Evolutionary conservation across 345 rosid species (phyloP).

Genomic region (Acer saccharum): DNA sequence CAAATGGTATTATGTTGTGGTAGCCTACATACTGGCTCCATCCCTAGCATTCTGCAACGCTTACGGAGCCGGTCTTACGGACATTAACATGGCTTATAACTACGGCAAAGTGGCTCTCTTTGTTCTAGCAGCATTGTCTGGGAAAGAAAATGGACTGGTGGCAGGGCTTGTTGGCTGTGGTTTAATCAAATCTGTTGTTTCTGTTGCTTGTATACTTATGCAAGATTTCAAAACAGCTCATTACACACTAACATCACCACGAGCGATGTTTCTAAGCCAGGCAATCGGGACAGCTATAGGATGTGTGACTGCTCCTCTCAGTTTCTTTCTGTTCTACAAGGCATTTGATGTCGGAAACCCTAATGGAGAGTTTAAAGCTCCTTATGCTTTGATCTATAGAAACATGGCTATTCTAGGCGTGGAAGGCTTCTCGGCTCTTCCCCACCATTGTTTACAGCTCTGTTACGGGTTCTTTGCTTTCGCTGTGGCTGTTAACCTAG

Average conservation of each 20-base stretch:
- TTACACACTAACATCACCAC: conserved; percentile 74
- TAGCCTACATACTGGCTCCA: conserved; percentile 86
- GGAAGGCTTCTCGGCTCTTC: conserved; percentile 67
- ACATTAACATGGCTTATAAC: conserved; percentile 95
- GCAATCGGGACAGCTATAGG: conserved; percentile 76
- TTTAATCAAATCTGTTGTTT: conserved; percentile 83
- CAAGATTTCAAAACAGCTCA: conserved; percentile 96
- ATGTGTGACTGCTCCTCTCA: conserved; percentile 70
- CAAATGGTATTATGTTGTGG: conserved; percentile 80
- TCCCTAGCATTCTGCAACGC: conserved; percentile 93
- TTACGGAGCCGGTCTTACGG: conserved; percentile 94
- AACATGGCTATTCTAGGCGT: conserved; percentile 76
- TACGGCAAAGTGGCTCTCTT: conserved; percentile 95
- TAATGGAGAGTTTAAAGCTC: conserved; percentile 86
- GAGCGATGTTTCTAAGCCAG: conserved; percentile 91
- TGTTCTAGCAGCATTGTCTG: conserved; percentile 71
- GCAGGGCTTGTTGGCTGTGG: conserved; percentile 93
- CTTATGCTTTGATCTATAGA: conserved; percentile 86
- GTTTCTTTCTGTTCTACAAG: conserved; percentile 87
- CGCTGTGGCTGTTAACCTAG: conserved; percentile 62
- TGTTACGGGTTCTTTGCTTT: conserved; percentile 78
- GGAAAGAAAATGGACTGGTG: conserved; percentile 75
- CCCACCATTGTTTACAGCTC: conserved; percentile 58
- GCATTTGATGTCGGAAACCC: conserved; percentile 93
- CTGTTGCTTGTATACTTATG: conserved; percentile 88